Conservation (phyloP, 2,329 filamentous ascomycete species). For the Mycogone perniciosa region DNA sequence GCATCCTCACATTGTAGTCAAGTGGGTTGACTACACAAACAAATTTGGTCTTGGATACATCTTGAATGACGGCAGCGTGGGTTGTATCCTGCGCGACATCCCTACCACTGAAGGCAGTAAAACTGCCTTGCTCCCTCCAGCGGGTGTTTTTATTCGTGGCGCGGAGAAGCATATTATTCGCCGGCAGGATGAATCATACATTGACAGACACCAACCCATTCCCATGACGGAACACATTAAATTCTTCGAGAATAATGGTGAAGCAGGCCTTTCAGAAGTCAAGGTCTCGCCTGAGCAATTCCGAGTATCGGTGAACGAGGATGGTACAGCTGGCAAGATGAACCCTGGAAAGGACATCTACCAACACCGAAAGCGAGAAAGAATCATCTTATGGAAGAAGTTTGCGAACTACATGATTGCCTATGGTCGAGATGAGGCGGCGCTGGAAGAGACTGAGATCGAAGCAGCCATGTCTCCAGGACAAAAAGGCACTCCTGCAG, state of each 20-base stretch:
- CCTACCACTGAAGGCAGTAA: constrained; percentile 45
- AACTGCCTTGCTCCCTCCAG: constrained; percentile 55
- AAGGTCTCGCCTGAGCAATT: constrained; percentile 59
- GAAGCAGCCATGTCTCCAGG: constrained; percentile 35
- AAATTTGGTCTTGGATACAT: constrained; percentile 83
- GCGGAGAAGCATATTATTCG: constrained; percentile 65
- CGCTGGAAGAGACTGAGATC: constrained; percentile 39
- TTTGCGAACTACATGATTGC: constrained; percentile 70
- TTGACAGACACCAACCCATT: constrained; percentile 53
- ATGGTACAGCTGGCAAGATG: constrained; percentile 56
- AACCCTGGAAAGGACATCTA: constrained; percentile 57
- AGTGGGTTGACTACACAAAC: constrained; percentile 87
- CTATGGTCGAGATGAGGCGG: constrained; percentile 65
- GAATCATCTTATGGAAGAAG: constrained; percentile 64
- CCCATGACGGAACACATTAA: constrained; percentile 59
- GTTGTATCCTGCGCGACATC: constrained; percentile 58
- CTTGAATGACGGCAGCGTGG: constrained; percentile 72
- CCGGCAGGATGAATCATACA: constrained; percentile 48
- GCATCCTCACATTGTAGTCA: constrained; percentile 60
- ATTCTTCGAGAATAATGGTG: constrained; percentile 67
- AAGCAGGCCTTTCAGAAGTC: constrained; percentile 56
- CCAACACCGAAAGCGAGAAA: constrained; percentile 59
- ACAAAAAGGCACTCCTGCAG: constrained; percentile 34
- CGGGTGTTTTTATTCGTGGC: constrained; percentile 64
- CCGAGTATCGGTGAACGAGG: constrained; percentile 46